A percentile compares a stretch with the other conserved stretches of the same genome.
phyloP scores from a whole-genome alignment of 2,329 filamentous ascomycete genomes.

The Blastomyces gilchristii region DNA sequence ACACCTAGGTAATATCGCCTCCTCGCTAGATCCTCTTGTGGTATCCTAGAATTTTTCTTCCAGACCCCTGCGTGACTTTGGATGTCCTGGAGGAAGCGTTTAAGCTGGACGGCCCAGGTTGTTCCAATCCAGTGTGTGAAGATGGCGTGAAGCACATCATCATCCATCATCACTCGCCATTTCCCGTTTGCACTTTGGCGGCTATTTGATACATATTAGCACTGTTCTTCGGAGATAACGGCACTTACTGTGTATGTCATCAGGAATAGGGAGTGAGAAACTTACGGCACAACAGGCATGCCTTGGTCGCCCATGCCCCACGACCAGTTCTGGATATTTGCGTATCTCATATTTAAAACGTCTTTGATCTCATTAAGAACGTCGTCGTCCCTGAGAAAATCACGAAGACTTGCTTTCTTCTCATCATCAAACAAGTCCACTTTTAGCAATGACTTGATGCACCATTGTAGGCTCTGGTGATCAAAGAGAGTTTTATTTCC shows the following conservation, averaged over 20 bases:
- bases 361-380: slow-evolving; percentile 36
- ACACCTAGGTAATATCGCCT: slow-evolving; percentile 20
- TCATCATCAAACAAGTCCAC: slow-evolving; percentile 37
- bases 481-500: slow-evolving; percentile 25
- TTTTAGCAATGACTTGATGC: slow-evolving; percentile 32
- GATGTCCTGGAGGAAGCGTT: slow-evolving; percentile 12
- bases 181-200: slow-evolving; percentile 37
- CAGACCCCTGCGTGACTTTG: slow-evolving; percentile 11
- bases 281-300: slow-evolving; percentile 33
- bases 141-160: slow-evolving; percentile 39
- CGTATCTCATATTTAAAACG: slow-evolving; percentile 37
- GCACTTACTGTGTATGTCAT: not conserved
- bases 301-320: slow-evolving; percentile 35
- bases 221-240: not conserved
- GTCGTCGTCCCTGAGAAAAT: slow-evolving; percentile 31
- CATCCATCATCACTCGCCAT: slow-evolving; percentile 39
- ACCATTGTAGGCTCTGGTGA: slow-evolving; percentile 22
- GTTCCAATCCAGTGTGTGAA: slow-evolving; percentile 38
- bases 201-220: slow-evolving; percentile 6
- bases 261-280: not conserved
- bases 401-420: slow-evolving; percentile 32
- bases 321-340: slow-evolving; percentile 34
- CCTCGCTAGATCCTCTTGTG: slow-evolving; percentile 20
- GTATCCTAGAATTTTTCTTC: slow-evolving; percentile 12
- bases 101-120: slow-evolving; percentile 25